Evolutionary conservation across 257 asterid genomes (phyloP), one percentile per base, ranked within the genome.

Genomic region (Solanum lycopersicoides): DNA sequence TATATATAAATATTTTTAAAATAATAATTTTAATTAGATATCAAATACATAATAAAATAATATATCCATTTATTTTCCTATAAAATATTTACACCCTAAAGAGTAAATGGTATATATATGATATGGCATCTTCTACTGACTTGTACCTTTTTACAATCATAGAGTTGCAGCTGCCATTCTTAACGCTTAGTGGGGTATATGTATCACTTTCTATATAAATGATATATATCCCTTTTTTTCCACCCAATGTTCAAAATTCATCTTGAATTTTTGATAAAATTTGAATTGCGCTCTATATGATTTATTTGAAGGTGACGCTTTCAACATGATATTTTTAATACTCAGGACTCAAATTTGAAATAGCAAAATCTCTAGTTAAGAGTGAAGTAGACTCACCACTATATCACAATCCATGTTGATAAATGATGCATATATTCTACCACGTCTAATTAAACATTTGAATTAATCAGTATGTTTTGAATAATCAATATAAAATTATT

Each of bases 61-160:
- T 53, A 53, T 53, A 53, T 3, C 14, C 3, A 66, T 1, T 30
- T 5, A 66, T 25, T 66, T 25, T 66, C 15, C 3, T 12, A 66
- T 6, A 28, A 28, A 7, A 28, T 3, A 28, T 68, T 28, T 13
- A 28, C 21, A 13, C 35, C 8, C 18, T 7, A 0, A 66, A 13
- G 10, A 1, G 2, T 28, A 13, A 30, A 9, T 68, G 39, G 83
- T 85, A 20, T 15, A 3, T n/a, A 3, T 15, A 3, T 4, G 20
- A 85, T 68, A 68, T 28, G 75, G 25, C 87, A 85, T 85, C 87
- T 85, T 45, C 83, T 21, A 45, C 30, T 85, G 87, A 7, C 50
- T 71, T 69, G 83, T 69, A 85, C 83, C 87, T 74, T 80, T 69
- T 32, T 30, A 85, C 37, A 85, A 71, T 85, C 50, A 85, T 85